phyloP scores from a whole-genome alignment of 768 basidiomycete species.

The Suillus tomentosus region DNA sequence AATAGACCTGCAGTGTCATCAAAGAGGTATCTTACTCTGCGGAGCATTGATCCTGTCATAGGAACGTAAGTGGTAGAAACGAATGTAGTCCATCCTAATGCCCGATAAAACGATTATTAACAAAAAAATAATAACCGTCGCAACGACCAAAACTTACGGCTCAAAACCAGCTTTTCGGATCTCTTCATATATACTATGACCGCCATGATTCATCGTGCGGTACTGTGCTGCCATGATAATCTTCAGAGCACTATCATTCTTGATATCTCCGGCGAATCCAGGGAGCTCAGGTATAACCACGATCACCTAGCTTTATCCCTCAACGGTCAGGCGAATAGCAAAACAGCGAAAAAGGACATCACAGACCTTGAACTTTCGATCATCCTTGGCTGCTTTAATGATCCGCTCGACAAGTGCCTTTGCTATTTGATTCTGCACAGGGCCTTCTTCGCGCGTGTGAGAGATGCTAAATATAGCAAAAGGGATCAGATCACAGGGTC shows the following conservation, averaged over 20 bases:
- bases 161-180: slow-evolving; percentile 76
- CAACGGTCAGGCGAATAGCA: slow-evolving; percentile 1
- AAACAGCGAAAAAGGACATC: background rate
- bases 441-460: slow-evolving; percentile 59
- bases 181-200: slow-evolving; percentile 82
- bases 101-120: background rate
- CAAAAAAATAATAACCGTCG: background rate
- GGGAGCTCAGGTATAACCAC: slow-evolving; percentile 90
- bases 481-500: slow-evolving; percentile 12
- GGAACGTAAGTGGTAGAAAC: slow-evolving; percentile 89
- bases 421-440: slow-evolving; percentile 83
- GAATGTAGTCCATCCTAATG: slow-evolving; percentile 75
- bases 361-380: slow-evolving; percentile 74
- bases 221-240: slow-evolving; percentile 89
- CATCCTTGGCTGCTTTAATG: slow-evolving; percentile 69
- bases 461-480: slow-evolving; percentile 61
- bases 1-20: slow-evolving; percentile 13
- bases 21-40: slow-evolving; percentile 41
- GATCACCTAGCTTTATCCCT: slow-evolving; percentile 56
- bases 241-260: slow-evolving; percentile 61
- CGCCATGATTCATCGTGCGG: slow-evolving; percentile 88
- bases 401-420: slow-evolving; percentile 83
- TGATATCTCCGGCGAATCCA: slow-evolving; percentile 85
- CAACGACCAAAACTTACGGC: slow-evolving; percentile 51
- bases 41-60: slow-evolving; percentile 92